Evolutionary conservation across 2,329 filamentous ascomycete species (phyloP), one percentile per base, ranked within the genome.

Genomic region (Claviceps fusiformis): DNA sequence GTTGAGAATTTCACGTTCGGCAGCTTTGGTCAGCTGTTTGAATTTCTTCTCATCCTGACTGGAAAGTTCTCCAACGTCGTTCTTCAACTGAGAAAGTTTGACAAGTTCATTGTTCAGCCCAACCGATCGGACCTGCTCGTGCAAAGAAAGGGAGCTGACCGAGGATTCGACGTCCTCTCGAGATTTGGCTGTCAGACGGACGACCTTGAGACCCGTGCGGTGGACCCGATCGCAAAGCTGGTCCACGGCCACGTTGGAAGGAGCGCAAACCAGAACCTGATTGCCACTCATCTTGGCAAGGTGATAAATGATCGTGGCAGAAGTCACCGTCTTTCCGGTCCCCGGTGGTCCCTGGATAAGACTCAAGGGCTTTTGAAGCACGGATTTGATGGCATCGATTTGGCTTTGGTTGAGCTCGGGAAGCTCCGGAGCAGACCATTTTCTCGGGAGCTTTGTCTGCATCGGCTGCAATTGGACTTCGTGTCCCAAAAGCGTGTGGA

Each of bases 121-220:
- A 61, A 96, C 93, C 83, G 96, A 89, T 67, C 90, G 89, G 46
- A 98, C 93, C 71, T 98, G 93, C 72, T 97, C 89, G 62, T 98
- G 93, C 52, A 98, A 78, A 41, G 93, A 93, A 45, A 98, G 77
- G 71, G 96, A 97, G 63, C 89, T 89, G 62, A 98, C 93, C 4
- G 91, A 91, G n/a, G 92, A 96, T 69, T 98, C 93, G 10, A 98
- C 93, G 75, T 98, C 93, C 70, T 98, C 93, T 58, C 93, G 87
- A 52, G 93, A 98, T 72, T 98, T 98, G 58, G 93, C 93, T n/a
- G 93, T 98, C 57, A 98, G 83, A 65, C 93, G 91, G 47, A 97
- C 93, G 54, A 95, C 93, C 74, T 98, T 98, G 60, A 98, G 78
- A 2, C 91, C 91, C 39, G 93, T 98, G 56, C 85, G 82, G 70